phyloP scores from a whole-genome alignment of 257 asterid genomes.

The Capsicum rhomboideum region DNA sequence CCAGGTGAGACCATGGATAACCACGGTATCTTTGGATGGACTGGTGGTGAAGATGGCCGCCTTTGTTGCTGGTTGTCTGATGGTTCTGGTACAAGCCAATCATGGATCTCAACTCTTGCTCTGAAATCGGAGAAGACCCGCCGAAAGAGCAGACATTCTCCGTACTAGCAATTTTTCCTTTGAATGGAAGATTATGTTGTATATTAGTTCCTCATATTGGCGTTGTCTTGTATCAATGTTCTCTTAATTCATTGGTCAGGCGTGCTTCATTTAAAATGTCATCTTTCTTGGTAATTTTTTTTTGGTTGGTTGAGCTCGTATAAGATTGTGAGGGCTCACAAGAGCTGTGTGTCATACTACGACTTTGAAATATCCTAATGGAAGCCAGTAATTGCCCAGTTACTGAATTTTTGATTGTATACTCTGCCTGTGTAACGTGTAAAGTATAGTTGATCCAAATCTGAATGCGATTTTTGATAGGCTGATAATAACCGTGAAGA shows the following conservation, averaged over 20 bases:
- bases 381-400: background rate
- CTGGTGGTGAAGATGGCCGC: slow-evolving; percentile 95
- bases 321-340: background rate
- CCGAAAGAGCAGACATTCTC: slow-evolving; percentile 48
- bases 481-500: too few relatives aligned
- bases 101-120: slow-evolving; percentile 65
- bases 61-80: slow-evolving; percentile 79
- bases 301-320: background rate
- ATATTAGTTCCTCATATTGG: background rate
- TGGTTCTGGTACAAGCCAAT: slow-evolving; percentile 24
- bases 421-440: background rate
- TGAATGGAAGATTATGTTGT: background rate
- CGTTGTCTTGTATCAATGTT: background rate
- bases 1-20: slow-evolving; percentile 23
- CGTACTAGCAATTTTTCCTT: slow-evolving; percentile 36
- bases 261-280: background rate
- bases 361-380: background rate
- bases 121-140: slow-evolving; percentile 37
- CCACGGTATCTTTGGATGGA: slow-evolving; percentile 69
- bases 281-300: background rate
- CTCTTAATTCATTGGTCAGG: background rate
- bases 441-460: too few relatives aligned
- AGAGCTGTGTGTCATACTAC: background rate
- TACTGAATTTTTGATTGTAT: too few relatives aligned
- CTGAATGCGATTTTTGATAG: too few relatives aligned